A percentile compares a stretch with the other conserved stretches of the same genome.
Evolutionary conservation across 2,329 filamentous ascomycete genomes (phyloP).

Genomic region (Microascus cirrosus): DNA sequence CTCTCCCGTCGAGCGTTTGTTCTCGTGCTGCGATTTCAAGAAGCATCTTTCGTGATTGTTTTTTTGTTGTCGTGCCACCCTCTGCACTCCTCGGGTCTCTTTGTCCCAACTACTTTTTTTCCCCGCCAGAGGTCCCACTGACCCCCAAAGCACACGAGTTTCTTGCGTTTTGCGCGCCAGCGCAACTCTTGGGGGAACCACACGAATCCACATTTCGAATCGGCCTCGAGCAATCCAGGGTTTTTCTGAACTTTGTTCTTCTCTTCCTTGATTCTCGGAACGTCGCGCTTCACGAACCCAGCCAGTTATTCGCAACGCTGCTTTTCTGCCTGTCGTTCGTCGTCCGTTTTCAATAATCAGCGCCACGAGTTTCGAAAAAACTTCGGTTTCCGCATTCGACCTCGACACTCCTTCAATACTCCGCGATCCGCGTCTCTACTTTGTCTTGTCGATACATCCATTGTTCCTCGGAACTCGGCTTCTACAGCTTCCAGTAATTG

Average conservation of each 20-base stretch:
- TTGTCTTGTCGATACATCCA: neutral
- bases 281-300: slow-evolving; percentile 2
- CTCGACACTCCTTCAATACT: neutral
- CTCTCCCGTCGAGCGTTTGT: slow-evolving; percentile 3
- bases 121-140: slow-evolving; percentile 4
- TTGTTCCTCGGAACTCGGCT: neutral
- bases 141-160: slow-evolving; percentile 3
- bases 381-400: neutral
- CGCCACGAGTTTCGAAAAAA: neutral
- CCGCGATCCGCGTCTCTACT: neutral
- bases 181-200: neutral
- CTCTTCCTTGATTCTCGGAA: neutral
- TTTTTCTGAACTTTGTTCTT: slow-evolving; percentile 1
- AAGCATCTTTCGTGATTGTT: slow-evolving; percentile 20
- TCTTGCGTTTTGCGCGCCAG: slow-evolving; percentile 1
- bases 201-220: neutral
- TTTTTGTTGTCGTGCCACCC: slow-evolving; percentile 19
- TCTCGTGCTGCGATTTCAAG: slow-evolving; percentile 20
- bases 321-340: neutral
- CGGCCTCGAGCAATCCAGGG: neutral
- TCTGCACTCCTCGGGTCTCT: slow-evolving; percentile 14
- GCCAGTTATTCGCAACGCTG: neutral
- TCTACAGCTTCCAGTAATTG: neutral
- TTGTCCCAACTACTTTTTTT: neutral
- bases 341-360: neutral